These are phyloP conservation scores for Pythium phragmiticola DNA, from an alignment of 352 stramenopile species.

Conservation along the genomic window DNA sequence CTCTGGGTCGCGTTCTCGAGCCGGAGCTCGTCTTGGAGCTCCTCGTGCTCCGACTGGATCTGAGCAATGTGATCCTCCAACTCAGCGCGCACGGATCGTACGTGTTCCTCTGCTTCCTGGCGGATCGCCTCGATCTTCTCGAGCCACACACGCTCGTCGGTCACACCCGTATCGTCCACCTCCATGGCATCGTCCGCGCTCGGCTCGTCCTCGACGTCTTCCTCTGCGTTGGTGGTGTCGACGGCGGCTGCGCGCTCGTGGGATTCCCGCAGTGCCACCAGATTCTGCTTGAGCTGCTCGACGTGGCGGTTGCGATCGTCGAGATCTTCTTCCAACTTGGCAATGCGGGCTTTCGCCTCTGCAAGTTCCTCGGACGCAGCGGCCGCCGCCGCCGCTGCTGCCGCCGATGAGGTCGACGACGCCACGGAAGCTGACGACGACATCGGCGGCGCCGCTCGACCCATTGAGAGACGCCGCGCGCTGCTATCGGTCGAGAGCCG, in stretches of 20 bases:
- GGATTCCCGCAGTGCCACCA: constrained; percentile 48
- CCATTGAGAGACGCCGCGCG: constrained; percentile 19
- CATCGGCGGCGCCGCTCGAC: constrained; percentile 11
- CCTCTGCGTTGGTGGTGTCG: constrained; percentile 23
- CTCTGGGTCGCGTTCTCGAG: constrained; percentile 60
- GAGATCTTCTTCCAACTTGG: constrained; percentile 64
- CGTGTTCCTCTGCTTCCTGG: constrained; percentile 61
- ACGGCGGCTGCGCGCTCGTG: constrained; percentile 11
- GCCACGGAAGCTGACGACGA: constrained; percentile 3
- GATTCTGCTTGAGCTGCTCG: constrained; percentile 65
- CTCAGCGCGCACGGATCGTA: constrained; percentile 52
- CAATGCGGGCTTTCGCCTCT: constrained; percentile 47
- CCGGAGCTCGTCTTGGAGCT: constrained; percentile 51
- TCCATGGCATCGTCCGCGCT: constrained; percentile 31
- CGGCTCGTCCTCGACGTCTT: constrained; percentile 31
- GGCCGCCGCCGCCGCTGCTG: neutral
- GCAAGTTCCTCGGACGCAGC: constrained; percentile 45
- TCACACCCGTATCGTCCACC: constrained; percentile 26
- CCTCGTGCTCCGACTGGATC: constrained; percentile 50
- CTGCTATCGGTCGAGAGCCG: constrained; percentile 15
- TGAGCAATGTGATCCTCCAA: constrained; percentile 65
- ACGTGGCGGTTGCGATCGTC: constrained; percentile 69
- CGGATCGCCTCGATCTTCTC: constrained; percentile 54
- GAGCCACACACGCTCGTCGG: constrained; percentile 36
- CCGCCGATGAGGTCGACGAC: neutral